phyloP scores from a whole-genome alignment of 495 filamentous ascomycete species.

The Astrothelium macrocarpum region DNA sequence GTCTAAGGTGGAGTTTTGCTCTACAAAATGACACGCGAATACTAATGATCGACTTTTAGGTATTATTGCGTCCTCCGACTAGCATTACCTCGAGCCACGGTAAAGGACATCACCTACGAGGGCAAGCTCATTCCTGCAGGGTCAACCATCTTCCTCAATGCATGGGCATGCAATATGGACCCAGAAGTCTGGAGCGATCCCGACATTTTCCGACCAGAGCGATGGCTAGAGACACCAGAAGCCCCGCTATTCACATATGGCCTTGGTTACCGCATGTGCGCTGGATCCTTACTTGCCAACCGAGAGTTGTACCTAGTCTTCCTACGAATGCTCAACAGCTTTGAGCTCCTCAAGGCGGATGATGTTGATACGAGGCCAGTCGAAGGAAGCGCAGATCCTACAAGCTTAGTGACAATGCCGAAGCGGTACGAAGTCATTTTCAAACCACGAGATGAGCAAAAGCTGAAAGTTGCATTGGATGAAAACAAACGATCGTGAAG shows the following conservation, averaged over 20 bases:
- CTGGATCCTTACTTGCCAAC: conserved; percentile 53
- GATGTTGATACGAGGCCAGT: conserved; percentile 45
- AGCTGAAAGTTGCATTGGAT: conserved; percentile 31
- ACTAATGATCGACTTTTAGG: conserved; percentile 27
- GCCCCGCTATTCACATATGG: conserved; percentile 53
- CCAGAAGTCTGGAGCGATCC: conserved; percentile 50
- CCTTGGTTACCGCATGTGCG: conserved; percentile 57
- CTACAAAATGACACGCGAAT: no score
- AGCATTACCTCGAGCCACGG: conserved; percentile 50
- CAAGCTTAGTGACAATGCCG: conserved; percentile 49
- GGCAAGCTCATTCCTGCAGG: conserved; percentile 47
- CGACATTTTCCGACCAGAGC: conserved; percentile 48
- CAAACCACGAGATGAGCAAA: conserved; percentile 41
- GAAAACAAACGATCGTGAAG: neutral
- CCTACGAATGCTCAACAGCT: conserved; percentile 50
- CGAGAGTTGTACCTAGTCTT: conserved; percentile 57
- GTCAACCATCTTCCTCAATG: conserved; percentile 55
- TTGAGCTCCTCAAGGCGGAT: conserved; percentile 35
- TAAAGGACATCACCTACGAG: conserved; percentile 50
- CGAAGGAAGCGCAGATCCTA: conserved; percentile 45
- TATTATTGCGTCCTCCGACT: conserved; percentile 53
- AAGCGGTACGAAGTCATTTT: conserved; percentile 47
- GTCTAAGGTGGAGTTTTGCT: conserved; percentile 43
- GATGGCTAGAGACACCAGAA: conserved; percentile 54
- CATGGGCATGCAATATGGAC: conserved; percentile 58